Conservation (phyloP, 257 asterid species). For the Apocynum venetum region DNA sequence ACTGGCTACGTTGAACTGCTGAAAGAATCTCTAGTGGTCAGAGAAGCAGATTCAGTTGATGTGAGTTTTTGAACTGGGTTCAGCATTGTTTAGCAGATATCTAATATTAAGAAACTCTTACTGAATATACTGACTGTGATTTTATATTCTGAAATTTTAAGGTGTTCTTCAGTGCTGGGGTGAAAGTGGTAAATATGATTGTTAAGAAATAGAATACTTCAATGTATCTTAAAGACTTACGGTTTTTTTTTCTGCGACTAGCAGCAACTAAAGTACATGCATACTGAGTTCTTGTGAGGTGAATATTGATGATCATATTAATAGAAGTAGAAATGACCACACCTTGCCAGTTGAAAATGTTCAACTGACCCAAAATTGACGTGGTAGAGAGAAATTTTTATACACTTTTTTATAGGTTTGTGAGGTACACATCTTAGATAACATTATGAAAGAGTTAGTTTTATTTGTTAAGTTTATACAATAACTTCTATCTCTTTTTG, state of each 20-base stretch:
- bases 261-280: background rate
- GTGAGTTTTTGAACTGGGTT: background rate
- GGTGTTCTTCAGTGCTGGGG: background rate
- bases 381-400: no score
- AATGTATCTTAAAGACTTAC: background rate
- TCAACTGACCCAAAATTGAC: background rate
- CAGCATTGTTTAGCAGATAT: background rate
- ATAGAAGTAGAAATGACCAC: background rate
- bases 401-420: no score
- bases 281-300: background rate
- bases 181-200: background rate
- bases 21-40: background rate
- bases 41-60: background rate
- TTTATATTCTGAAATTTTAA: background rate
- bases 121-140: background rate
- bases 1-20: background rate
- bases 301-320: background rate
- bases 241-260: background rate
- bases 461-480: background rate
- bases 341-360: background rate
- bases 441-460: no score
- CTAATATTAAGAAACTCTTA: background rate
- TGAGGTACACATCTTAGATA: no score
- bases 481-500: background rate
- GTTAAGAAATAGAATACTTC: background rate